Evolutionary conservation across 1,284 basidiomycete genomes (phyloP), one percentile per base, ranked within the genome.

Genomic region (Irpex sp.): DNA sequence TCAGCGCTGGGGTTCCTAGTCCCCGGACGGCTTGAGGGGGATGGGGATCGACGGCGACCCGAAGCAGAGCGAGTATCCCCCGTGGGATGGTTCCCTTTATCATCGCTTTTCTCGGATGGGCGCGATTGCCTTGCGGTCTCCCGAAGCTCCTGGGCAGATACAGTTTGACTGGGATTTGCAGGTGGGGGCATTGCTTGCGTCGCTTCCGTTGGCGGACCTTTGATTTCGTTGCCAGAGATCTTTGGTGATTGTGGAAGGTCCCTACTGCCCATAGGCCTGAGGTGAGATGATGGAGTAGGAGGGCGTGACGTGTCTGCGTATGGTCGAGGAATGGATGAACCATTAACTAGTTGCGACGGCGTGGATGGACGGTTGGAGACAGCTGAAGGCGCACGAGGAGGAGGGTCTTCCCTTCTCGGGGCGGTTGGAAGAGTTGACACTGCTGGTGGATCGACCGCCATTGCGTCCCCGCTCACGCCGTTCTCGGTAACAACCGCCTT

Each of bases 111-210:
- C 74, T 66, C 77, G 54, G 72, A 58, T 38, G 66, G 68, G 37
- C 77, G 73, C 15, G 83, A 81, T 70, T 88, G 86, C 68, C 86
- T 88, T 7, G 90, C 90, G 5, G 88, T 91, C 70, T 90, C 88
- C 58, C 91, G 83, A 5, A 93, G 79, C 68, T 92, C 92, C 69
- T 92, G 91, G 0, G 92, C 92, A n/a, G 87, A 88, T 7, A 79
- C 74, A 0, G 89, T 93, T 69, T 92, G 91, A 69, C 92, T 93
- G 1, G 92, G 92, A 54, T 80, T 85, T n/a, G 76, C 79, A 15
- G 91, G 91, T 11, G 92, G 91, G 26, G 89, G 89, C 92, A 93
- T 93, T 1, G 73, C 72, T 51, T 81, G 81, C n/a, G 69, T 70
- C 26, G 72, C 64, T 26, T 80, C 78, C 4, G 70, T 60, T 34